phyloP scores from a whole-genome alignment of 805 yeast genomes.

The Wickerhamia fluorescens region DNA sequence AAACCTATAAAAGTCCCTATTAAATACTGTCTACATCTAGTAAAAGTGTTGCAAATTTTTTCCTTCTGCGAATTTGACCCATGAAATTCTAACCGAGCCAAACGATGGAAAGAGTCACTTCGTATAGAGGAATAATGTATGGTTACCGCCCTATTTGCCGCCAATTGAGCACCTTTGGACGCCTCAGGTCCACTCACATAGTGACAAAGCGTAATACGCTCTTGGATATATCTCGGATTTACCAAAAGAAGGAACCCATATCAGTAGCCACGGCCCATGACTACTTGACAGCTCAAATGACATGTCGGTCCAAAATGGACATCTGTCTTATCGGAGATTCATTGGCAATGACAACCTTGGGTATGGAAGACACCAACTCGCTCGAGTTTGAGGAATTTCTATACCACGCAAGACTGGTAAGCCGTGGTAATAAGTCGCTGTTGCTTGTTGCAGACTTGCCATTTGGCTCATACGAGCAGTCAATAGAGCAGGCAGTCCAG shows the following conservation, averaged over 20 bases:
- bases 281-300: slow-evolving; percentile 65
- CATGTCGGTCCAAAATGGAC: slow-evolving; percentile 61
- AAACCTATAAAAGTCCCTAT: too few relatives aligned
- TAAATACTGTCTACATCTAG: too few relatives aligned
- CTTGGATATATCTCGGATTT: slow-evolving; percentile 6
- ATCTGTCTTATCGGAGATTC: slow-evolving; percentile 85
- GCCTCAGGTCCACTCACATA: slow-evolving; percentile 6
- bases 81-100: too few relatives aligned
- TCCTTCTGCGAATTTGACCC: too few relatives aligned
- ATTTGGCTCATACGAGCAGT: slow-evolving; percentile 74
- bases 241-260: slow-evolving; percentile 18
- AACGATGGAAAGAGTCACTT: too few relatives aligned
- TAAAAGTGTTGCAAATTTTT: too few relatives aligned
- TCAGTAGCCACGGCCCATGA: slow-evolving; percentile 81
- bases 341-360: slow-evolving; percentile 84
- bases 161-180: too few relatives aligned
- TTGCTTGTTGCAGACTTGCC: slow-evolving; percentile 82
- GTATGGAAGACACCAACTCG: slow-evolving; percentile 70
- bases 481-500: slow-evolving; percentile 54
- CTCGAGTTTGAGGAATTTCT: slow-evolving; percentile 73
- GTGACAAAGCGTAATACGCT: slow-evolving; percentile 6
- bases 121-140: too few relatives aligned
- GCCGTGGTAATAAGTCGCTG: slow-evolving; percentile 60
- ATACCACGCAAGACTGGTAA: slow-evolving; percentile 68
- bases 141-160: too few relatives aligned